phyloP scores from a whole-genome alignment of 495 filamentous ascomycete genomes.

The Tuber melanosporum region DNA sequence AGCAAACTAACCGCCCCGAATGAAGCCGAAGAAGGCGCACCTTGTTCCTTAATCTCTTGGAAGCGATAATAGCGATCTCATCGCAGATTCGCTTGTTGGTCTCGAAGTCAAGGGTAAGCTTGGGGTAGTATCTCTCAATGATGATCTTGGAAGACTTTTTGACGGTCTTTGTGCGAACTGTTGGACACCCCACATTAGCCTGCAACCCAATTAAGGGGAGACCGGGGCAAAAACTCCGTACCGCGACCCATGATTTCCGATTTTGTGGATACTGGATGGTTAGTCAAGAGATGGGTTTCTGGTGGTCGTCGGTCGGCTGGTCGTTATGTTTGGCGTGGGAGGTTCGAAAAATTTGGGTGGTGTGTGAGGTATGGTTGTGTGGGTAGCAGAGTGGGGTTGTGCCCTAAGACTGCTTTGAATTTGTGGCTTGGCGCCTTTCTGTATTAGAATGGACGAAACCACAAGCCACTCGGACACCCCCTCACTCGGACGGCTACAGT shows the following conservation, averaged over 20 bases:
- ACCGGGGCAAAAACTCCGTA: constrained; percentile 39
- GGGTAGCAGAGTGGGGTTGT: not conserved
- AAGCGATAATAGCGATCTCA: constrained; percentile 99
- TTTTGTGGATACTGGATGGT: not conserved
- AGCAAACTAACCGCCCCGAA: not conserved
- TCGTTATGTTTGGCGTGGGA: not conserved
- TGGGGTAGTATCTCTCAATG: constrained; percentile 98
- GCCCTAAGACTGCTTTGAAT: not conserved
- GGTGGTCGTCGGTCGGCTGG: constrained; percentile 15
- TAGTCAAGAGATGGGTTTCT: constrained; percentile 2
- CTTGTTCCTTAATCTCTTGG: constrained; percentile 98
- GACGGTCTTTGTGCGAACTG: constrained; percentile 63
- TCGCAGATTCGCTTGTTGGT: constrained; percentile 99
- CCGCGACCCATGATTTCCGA: constrained; percentile 40
- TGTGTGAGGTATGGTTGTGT: not conserved
- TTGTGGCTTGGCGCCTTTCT: not conserved
- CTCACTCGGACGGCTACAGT: no score
- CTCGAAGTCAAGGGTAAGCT: constrained; percentile 98
- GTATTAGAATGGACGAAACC: no score
- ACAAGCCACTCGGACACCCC: no score
- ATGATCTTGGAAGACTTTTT: constrained; percentile 99
- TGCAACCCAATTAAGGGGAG: constrained; percentile 42
- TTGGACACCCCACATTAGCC: constrained; percentile 42
- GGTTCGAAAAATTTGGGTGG: not conserved
- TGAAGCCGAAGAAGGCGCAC: constrained; percentile 44